Evolutionary conservation across 2,329 filamentous ascomycete genomes (phyloP).

Genomic region (Aureobasidium subglaciale): DNA sequence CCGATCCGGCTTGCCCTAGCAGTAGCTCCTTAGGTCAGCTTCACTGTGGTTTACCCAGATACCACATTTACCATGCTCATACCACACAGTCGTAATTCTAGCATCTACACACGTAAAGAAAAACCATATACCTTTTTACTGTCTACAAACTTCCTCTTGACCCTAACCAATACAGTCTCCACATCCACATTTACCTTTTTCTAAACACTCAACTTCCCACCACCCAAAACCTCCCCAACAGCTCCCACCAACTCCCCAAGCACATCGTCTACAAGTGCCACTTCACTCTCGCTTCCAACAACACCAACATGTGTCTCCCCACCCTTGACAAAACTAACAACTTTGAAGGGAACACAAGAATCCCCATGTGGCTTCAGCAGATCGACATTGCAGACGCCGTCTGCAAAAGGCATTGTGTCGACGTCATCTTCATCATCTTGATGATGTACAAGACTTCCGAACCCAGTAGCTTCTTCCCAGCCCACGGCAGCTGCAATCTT

Average conservation of each 20-base stretch:
- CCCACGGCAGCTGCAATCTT: constrained; percentile 24
- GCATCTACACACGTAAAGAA: too few relatives aligned
- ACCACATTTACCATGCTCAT: too few relatives aligned
- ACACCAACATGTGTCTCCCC: constrained; percentile 51
- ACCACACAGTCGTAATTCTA: too few relatives aligned
- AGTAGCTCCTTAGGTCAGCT: too few relatives aligned
- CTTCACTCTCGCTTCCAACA: constrained; percentile 46
- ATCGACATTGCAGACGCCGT: constrained; percentile 25
- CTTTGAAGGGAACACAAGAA: constrained; percentile 54
- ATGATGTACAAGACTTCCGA: constrained; percentile 31
- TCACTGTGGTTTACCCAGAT: too few relatives aligned
- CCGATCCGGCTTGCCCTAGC: too few relatives aligned
- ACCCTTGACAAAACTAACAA: constrained; percentile 52
- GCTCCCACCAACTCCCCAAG: constrained; percentile 45
- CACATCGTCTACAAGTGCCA: constrained; percentile 41
- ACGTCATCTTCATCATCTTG: constrained; percentile 40
- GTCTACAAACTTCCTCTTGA: too few relatives aligned
- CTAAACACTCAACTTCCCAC: background rate
- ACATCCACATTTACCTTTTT: too few relatives aligned
- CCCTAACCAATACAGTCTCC: too few relatives aligned
- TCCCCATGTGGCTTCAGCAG: constrained; percentile 45
- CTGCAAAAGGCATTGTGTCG: constrained; percentile 45
- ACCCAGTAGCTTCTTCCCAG: constrained; percentile 12
- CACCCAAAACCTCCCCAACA: background rate
- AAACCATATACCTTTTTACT: too few relatives aligned